Conservation (phyloP, 805 yeast genomes). For the Ogataea populi-albae region DNA sequence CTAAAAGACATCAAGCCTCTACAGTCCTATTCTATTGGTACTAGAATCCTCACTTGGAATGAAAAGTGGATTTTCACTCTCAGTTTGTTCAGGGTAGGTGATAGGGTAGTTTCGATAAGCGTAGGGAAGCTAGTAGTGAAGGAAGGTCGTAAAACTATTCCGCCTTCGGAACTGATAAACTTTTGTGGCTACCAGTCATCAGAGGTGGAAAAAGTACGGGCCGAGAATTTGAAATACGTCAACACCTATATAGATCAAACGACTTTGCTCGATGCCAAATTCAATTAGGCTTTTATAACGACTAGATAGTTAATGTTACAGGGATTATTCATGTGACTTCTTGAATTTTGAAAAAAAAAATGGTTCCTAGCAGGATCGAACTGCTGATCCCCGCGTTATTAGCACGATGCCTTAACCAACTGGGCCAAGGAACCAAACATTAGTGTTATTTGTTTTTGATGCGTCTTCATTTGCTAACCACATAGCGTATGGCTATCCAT, state of each 20-base stretch:
- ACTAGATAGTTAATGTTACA: too few species aligned
- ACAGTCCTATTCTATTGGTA: slow-evolving; percentile 50
- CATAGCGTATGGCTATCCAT: too few species aligned
- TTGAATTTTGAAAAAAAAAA: too few species aligned
- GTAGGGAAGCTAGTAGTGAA: slow-evolving; percentile 82
- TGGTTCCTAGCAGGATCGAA: slow-evolving; percentile 88
- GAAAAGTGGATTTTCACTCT: slow-evolving; percentile 78
- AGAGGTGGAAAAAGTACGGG: slow-evolving; percentile 42
- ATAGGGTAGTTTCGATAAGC: slow-evolving; percentile 47
- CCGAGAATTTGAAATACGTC: slow-evolving; percentile 40
- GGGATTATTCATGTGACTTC: too few species aligned
- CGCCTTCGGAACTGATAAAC: slow-evolving; percentile 58
- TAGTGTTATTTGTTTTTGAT: too few species aligned
- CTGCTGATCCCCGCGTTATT: slow-evolving; percentile 65
- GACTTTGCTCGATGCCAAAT: slow-evolving; percentile 1
- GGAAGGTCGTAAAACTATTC: slow-evolving; percentile 69
- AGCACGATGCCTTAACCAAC: slow-evolving; percentile 45
- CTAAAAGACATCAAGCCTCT: slow-evolving; percentile 72
- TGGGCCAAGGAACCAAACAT: slow-evolving; percentile 43
- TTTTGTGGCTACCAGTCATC: slow-evolving; percentile 55
- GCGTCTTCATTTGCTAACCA: too few species aligned
- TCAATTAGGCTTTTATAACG: slow-evolving; percentile 1
- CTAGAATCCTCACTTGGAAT: slow-evolving; percentile 78
- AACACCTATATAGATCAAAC: slow-evolving; percentile 33
- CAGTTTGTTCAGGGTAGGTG: slow-evolving; percentile 52